These are phyloP conservation scores for Letharia columbiana DNA, from an alignment of 495 filamentous ascomycete species.

Conservation along the genomic window DNA sequence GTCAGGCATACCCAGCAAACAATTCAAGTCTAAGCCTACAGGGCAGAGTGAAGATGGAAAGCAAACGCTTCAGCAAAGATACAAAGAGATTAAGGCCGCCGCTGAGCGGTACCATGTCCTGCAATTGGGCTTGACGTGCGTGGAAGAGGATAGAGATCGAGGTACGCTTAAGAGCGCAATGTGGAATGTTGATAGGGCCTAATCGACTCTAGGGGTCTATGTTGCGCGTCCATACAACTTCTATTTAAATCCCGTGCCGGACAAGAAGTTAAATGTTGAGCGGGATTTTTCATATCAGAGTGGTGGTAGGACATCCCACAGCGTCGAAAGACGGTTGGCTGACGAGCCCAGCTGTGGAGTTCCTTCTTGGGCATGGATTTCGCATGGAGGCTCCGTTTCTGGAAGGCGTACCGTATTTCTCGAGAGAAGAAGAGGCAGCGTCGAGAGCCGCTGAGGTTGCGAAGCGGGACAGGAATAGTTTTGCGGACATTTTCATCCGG, in stretches of 20 bases:
- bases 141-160: constrained; percentile 43
- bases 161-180: constrained; percentile 28
- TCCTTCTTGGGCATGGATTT: constrained; percentile 56
- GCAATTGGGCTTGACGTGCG: constrained; percentile 67
- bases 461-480: constrained; percentile 31
- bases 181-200: constrained; percentile 14
- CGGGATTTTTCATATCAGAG: constrained; percentile 47
- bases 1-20: constrained; percentile 51
- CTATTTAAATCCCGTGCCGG: constrained; percentile 47
- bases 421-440: constrained; percentile 49
- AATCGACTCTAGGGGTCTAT: constrained; percentile 41
- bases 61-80: constrained; percentile 53
- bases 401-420: constrained; percentile 61
- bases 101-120: constrained; percentile 65
- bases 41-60: constrained; percentile 21
- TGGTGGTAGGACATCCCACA: constrained; percentile 32
- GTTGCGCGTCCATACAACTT: constrained; percentile 61
- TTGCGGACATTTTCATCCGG: constrained; percentile 45
- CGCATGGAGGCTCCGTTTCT: constrained; percentile 48
- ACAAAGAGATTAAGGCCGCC: constrained; percentile 52
- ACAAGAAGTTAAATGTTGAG: constrained; percentile 44
- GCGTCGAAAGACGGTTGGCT: not conserved
- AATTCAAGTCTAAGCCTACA: constrained; percentile 23
- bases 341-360: constrained; percentile 45
- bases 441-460: constrained; percentile 33